phyloP scores from a whole-genome alignment of 768 basidiomycete species.

The Vishniacozyma victoriae region DNA sequence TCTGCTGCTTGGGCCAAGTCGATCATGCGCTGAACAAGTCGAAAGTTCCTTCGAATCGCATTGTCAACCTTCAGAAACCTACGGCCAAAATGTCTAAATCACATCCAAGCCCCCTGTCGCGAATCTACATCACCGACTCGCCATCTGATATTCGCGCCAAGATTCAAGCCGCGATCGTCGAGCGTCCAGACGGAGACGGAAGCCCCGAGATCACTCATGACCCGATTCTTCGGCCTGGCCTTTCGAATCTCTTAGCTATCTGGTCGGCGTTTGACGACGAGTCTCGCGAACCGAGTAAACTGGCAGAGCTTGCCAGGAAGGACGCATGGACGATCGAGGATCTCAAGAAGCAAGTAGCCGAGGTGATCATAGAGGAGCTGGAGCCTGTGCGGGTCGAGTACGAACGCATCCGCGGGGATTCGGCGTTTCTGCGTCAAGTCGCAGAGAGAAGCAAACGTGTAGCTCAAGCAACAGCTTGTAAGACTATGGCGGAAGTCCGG shows the following conservation, averaged over 20 bases:
- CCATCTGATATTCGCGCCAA: no score
- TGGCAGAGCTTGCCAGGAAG: conserved; percentile 31
- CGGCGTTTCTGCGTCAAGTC: conserved; percentile 58
- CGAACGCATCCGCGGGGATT: conserved; percentile 58
- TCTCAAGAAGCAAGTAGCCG: conserved; percentile 69
- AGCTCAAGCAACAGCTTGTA: no score
- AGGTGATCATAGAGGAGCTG: conserved; percentile 65
- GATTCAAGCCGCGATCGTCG: no score
- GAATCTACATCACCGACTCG: no score
- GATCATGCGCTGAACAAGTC: no score
- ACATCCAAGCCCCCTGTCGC: no score
- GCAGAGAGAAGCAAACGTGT: conserved; percentile 62
- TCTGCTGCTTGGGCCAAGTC: no score
- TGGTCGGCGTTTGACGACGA: conserved; percentile 56
- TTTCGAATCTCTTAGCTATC: conserved; percentile 73
- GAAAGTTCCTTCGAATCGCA: no score
- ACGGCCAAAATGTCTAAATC: no score
- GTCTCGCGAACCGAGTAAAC: conserved; percentile 46
- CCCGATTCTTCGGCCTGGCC: conserved; percentile 70
- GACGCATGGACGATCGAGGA: conserved; percentile 56
- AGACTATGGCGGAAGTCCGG: no score
- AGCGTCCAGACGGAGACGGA: no score
- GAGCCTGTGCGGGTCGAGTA: conserved; percentile 65
- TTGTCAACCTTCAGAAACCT: no score
- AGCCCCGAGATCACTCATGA: conserved; percentile 72